These are phyloP conservation scores for Chaetomium fimeti DNA, from an alignment of 495 filamentous ascomycete species.

Conservation along the genomic window DNA sequence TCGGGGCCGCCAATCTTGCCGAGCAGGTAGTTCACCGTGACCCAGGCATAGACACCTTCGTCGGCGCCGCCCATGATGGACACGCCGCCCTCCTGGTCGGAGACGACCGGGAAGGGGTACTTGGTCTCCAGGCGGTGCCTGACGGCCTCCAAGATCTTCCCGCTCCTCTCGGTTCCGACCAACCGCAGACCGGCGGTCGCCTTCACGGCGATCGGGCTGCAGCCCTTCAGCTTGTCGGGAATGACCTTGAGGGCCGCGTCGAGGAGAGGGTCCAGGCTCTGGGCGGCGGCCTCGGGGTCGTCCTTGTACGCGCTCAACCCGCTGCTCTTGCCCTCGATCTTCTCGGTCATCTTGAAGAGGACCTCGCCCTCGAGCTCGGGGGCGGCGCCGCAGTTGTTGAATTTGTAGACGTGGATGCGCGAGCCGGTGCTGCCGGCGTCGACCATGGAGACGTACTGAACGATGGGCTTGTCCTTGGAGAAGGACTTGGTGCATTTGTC, in stretches of 20 bases:
- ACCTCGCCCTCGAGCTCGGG: constrained; percentile 92
- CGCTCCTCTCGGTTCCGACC: constrained; percentile 75
- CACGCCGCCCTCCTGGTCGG: constrained; percentile 77
- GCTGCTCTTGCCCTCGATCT: constrained; percentile 65
- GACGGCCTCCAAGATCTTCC: constrained; percentile 82
- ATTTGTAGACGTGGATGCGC: constrained; percentile 95
- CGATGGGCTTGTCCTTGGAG: constrained; percentile 82
- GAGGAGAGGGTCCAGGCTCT: constrained; percentile 84
- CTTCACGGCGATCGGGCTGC: constrained; percentile 92
- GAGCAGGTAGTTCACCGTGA: constrained; percentile 96
- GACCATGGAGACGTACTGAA: constrained; percentile 98
- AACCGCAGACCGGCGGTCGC: constrained; percentile 90
- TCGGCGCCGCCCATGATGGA: constrained; percentile 94
- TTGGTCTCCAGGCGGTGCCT: constrained; percentile 76
- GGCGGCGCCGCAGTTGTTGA: constrained; percentile 95
- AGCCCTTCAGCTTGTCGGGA: constrained; percentile 80
- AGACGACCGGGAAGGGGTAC: constrained; percentile 93
- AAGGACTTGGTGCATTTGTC: constrained; percentile 76
- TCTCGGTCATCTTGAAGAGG: constrained; percentile 80
- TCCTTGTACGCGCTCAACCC: constrained; percentile 83
- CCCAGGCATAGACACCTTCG: constrained; percentile 98
- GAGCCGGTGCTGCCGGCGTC: constrained; percentile 97
- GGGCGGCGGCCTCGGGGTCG: constrained; percentile 82
- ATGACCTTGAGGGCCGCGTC: constrained; percentile 78
- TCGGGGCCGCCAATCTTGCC: constrained; percentile 95